phyloP scores from a whole-genome alignment of 192 early-diverging fungal species.

The Gigaspora rosea region DNA sequence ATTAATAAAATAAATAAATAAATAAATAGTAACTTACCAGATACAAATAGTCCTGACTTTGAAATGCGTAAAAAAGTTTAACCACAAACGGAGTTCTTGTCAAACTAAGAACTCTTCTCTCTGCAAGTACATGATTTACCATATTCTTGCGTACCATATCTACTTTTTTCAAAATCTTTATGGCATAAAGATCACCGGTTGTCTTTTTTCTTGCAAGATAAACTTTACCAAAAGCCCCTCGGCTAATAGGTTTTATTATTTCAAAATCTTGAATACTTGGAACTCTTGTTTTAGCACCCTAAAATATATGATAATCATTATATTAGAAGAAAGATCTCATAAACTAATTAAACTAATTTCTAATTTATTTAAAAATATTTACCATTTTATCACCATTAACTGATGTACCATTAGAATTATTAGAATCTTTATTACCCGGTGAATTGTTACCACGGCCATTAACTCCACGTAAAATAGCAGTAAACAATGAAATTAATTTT shows the following conservation, averaged over 20 bases:
- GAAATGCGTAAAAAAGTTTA: slow-evolving; percentile 89
- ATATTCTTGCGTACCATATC: slow-evolving; percentile 96
- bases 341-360: no score
- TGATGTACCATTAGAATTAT: not conserved
- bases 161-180: slow-evolving; percentile 90
- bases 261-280: slow-evolving; percentile 92
- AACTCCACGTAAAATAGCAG: slow-evolving; percentile 63
- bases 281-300: slow-evolving; percentile 56
- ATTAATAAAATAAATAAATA: not conserved
- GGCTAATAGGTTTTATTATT: slow-evolving; percentile 90
- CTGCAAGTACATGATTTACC: slow-evolving; percentile 89
- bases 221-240: slow-evolving; percentile 93
- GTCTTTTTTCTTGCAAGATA: slow-evolving; percentile 84
- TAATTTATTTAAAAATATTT: not conserved
- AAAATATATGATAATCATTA: not conserved
- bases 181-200: slow-evolving; percentile 87
- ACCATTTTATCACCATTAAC: not conserved
- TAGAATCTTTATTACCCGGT: not conserved
- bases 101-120: slow-evolving; percentile 81
- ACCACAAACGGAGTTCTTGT: slow-evolving; percentile 85
- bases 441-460: slow-evolving; percentile 32
- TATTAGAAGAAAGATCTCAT: no score
- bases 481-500: slow-evolving; percentile 75
- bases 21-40: slow-evolving; percentile 49
- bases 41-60: slow-evolving; percentile 84